A percentile compares a stretch with the other conserved stretches of the same genome.
Evolutionary conservation across 441 rosid genomes (phyloP).

Genomic region (Oxalis stricta): DNA sequence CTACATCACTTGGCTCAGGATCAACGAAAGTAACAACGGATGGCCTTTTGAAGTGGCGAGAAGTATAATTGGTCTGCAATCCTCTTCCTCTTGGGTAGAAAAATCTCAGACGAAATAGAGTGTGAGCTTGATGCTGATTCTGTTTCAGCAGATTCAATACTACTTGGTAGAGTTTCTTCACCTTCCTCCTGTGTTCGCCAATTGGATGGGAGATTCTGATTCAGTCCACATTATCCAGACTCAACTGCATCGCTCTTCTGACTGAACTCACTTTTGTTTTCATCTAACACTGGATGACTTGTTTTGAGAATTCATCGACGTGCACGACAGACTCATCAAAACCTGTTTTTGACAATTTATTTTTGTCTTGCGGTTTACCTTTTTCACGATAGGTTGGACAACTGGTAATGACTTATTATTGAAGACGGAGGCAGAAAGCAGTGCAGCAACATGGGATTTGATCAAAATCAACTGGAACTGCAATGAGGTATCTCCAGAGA

Average conservation of each 20-base stretch:
- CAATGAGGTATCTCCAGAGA: slow-evolving; percentile 27
- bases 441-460: slow-evolving; percentile 26
- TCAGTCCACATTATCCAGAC: neutral
- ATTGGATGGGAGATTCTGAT: neutral
- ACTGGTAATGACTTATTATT: slow-evolving; percentile 25
- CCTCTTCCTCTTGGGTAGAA: slow-evolving; percentile 26
- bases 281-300: no score
- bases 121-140: slow-evolving; percentile 19
- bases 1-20: slow-evolving; percentile 25
- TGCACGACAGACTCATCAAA: neutral
- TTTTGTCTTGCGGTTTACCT: slow-evolving; percentile 10
- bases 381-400: slow-evolving; percentile 28
- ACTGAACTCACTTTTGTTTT: no score
- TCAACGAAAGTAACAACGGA: slow-evolving; percentile 51
- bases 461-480: slow-evolving; percentile 32
- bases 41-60: slow-evolving; percentile 26
- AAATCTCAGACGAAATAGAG: slow-evolving; percentile 22
- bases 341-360: slow-evolving; percentile 10
- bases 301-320: no score
- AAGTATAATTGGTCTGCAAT: slow-evolving; percentile 11
- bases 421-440: slow-evolving; percentile 15
- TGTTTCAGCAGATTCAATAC: slow-evolving; percentile 18
- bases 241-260: no score
- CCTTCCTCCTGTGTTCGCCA: slow-evolving; percentile 5
- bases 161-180: slow-evolving; percentile 12